Evolutionary conservation across 1,284 basidiomycete species (phyloP), one percentile per base, ranked within the genome.

Genomic region (Taiwanofungus camphoratus): DNA sequence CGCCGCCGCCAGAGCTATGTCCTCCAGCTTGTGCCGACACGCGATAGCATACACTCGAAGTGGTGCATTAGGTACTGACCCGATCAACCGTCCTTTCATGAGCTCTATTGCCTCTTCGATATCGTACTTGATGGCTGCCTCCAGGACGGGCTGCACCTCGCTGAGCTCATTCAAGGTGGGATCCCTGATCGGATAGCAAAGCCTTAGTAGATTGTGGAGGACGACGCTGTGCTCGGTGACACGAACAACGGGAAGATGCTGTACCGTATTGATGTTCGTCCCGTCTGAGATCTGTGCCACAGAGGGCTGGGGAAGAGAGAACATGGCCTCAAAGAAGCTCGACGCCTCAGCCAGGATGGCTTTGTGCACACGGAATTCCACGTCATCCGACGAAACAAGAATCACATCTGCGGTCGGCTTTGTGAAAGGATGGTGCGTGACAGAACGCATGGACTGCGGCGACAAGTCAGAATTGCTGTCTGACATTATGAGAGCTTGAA

Each of bases 391-490:
- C 15, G 33, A 44, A 7, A 39, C 43, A 1, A 54, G 40, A 12
- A 52, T 27, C 22, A 54, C 20, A 54, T 55, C 59, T 39, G 52
- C 54, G 53, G 52, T 52, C 41, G 58, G 37, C 24, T 46, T 51
- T 26, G 48, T 31, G 32, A 53, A 53, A 1, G 52, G 52, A 33
- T 33, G 31, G n/a, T n/a, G n/a, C n/a, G n/a, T n/a, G n/a, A n/a
- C n/a, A n/a, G n/a, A n/a, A n/a, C n/a, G n/a, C n/a, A n/a, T n/a
- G n/a, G n/a, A n/a, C n/a, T n/a, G n/a, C n/a, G n/a, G n/a, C n/a
- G n/a, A n/a, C n/a, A n/a, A n/a, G n/a, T n/a, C n/a, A n/a, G n/a
- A n/a, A n/a, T n/a, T n/a, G n/a, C n/a, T n/a, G n/a, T n/a, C n/a
- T n/a, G n/a, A n/a, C n/a, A n/a, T n/a, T n/a, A n/a, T n/a, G n/a